Evolutionary conservation across 2,329 filamentous ascomycete species (phyloP).

Genomic region (Fusarium napiforme): DNA sequence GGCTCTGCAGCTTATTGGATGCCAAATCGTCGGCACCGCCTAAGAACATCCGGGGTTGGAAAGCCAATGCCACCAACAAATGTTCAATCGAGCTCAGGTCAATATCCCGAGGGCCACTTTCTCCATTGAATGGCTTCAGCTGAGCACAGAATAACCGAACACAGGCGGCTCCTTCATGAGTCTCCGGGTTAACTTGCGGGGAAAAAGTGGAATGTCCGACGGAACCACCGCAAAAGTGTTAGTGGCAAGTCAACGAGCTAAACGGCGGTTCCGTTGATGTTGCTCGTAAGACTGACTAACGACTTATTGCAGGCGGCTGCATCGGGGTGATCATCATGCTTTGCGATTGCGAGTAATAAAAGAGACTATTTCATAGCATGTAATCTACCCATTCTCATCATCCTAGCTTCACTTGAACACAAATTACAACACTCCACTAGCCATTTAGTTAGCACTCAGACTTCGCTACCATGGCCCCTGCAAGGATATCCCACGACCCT

Average conservation of each 20-base stretch:
- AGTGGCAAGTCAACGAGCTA: not conserved
- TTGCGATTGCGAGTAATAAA: not conserved
- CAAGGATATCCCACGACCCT: conserved; percentile 17
- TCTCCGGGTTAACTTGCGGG: not conserved
- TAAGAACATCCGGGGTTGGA: rapidly evolving
- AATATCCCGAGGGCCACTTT: not conserved
- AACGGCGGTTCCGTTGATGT: conserved; percentile 2
- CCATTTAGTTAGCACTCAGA: not conserved
- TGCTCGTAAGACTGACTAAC: too few species aligned
- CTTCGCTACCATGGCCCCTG: conserved; percentile 4
- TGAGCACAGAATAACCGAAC: not conserved
- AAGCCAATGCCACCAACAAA: not conserved
- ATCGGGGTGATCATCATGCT: not conserved
- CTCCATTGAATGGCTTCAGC: too few species aligned
- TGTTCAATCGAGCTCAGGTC: not conserved
- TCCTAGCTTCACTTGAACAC: not conserved
- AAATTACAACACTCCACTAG: too few species aligned
- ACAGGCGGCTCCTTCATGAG: not conserved
- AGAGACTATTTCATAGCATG: not conserved
- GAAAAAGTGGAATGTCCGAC: not conserved
- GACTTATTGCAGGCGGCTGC: not conserved
- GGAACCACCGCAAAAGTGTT: not conserved
- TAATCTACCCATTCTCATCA: not conserved
- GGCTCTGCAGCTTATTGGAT: not conserved
- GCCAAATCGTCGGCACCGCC: not conserved